Evolutionary conservation across 106 monocot species (phyloP).

Genomic region (Allium fistulosum): DNA sequence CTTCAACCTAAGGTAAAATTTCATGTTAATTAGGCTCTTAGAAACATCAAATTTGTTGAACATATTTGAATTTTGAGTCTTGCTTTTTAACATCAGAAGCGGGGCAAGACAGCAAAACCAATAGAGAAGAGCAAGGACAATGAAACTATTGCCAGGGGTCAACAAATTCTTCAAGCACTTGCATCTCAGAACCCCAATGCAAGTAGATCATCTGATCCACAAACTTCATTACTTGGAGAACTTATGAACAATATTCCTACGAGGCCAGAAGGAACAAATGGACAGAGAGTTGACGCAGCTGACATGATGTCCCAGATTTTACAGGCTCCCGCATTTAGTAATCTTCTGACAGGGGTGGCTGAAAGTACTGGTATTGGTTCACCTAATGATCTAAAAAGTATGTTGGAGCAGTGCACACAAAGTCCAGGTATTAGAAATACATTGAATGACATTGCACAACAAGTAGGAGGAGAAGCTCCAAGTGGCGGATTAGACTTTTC

Average conservation of each 20-base stretch:
- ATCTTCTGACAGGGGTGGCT: conserved; percentile 44
- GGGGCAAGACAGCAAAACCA: conserved; percentile 36
- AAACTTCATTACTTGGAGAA: conserved; percentile 12
- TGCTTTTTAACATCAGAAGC: conserved; percentile 21
- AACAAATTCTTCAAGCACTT: conserved; percentile 43
- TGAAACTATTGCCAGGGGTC: conserved; percentile 42
- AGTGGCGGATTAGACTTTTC: conserved; percentile 51
- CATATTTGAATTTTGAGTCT: neutral
- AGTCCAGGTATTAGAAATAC: conserved; percentile 34
- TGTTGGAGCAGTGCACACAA: conserved; percentile 47
- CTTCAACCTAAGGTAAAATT: conserved; percentile 57
- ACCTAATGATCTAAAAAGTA: conserved; percentile 26
- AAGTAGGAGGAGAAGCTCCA: conserved; percentile 27
- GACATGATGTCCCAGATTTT: conserved; percentile 46
- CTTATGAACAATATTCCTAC: conserved; percentile 14
- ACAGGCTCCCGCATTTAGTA: conserved; percentile 40
- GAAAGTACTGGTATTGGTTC: conserved; percentile 43
- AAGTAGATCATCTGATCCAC: conserved; percentile 3
- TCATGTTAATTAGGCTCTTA: neutral
- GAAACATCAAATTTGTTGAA: neutral
- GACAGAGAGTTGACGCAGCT: conserved; percentile 16
- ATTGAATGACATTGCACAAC: conserved; percentile 33
- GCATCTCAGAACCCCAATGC: conserved; percentile 23
- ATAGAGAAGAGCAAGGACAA: conserved; percentile 20
- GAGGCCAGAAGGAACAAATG: conserved; percentile 9